phyloP scores from a whole-genome alignment of 306 rosid genomes.

The Dalbergia cochinchinensis region DNA sequence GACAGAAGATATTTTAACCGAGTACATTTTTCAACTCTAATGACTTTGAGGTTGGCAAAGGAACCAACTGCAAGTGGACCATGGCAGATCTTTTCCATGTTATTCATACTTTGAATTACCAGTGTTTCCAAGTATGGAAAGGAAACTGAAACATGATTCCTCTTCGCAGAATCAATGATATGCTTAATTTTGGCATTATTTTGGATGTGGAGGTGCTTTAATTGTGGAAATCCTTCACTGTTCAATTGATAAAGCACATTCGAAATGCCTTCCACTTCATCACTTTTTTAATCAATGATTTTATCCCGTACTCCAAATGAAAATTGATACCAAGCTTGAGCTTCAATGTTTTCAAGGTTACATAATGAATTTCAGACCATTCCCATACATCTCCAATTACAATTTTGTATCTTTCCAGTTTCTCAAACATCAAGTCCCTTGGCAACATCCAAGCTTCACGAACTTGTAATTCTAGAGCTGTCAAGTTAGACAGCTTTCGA shows the following conservation, averaged over 20 bases:
- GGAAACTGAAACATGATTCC: neutral
- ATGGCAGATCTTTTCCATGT: slow-evolving; percentile 10
- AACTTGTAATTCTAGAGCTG: neutral
- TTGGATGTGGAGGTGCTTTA: slow-evolving; percentile 41
- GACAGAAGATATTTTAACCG: slow-evolving; percentile 5
- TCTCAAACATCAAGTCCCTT: neutral
- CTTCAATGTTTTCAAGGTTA: slow-evolving; percentile 26
- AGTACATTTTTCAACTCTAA: neutral
- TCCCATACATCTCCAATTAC: neutral
- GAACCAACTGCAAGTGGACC: neutral
- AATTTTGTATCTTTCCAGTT: neutral
- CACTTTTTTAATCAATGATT: slow-evolving; percentile 35
- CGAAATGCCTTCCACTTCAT: slow-evolving; percentile 30
- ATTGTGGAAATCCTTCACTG: slow-evolving; percentile 24
- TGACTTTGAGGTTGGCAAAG: neutral
- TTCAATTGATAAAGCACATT: slow-evolving; percentile 3
- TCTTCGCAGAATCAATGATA: neutral
- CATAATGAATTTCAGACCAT: neutral
- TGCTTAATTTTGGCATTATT: slow-evolving; percentile 1
- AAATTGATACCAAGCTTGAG: slow-evolving; percentile 26
- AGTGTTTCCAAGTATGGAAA: slow-evolving; percentile 16
- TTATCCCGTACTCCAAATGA: slow-evolving; percentile 38
- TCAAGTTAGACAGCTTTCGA: neutral
- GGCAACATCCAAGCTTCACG: neutral
- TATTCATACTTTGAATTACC: neutral